Evolutionary conservation across 2,329 filamentous ascomycete species (phyloP), one percentile per base, ranked within the genome.

Genomic region (Penicillium sp.): DNA sequence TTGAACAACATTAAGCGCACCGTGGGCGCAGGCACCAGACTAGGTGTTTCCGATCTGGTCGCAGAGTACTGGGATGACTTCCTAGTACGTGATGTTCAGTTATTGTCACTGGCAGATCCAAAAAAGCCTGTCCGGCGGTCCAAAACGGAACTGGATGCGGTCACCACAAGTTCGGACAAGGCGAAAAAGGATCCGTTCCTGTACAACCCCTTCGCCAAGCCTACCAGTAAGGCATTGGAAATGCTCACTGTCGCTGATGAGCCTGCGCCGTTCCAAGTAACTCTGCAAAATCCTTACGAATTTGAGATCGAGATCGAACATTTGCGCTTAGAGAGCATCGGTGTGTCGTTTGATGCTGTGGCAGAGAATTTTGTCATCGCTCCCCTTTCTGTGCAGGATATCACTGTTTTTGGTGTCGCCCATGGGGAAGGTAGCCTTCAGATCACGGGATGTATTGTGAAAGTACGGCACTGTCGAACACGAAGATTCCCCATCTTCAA

Each of bases 1-100:
- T 82, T 87, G 46, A 90, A 89, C 44, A 96, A 93, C 65, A 92
- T 99, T 58, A 85, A 87, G 36, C 89, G 93, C 60, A 96, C 92
- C 0, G 85, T 92, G 31, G 84, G 82, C 33, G 84, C 94, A n/a
- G 88, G 90, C 0, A 84, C 84, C 59, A 87, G 89, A 58, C 76
- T 97, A 27, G 92, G 92, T 0, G 77, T 92, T 29, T 78, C 82
- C 5, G 77, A 88, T 55, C 75, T 93, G 41, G 82, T 86, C 51
- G 92, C 91, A 6, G 89, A 94, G 65, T 99, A 97, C 70, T 99
- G 94, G 94, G 94, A 99, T 72, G 91, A 96, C 68, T 97, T 97
- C 66, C 79, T 99, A 9, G 83, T 99, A 46, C 87, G 94, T 49
- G 86, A 86, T 61, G 79, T 96, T 65, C 84, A 87, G 53, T 78